These are phyloP conservation scores for Penstemon davidsonii DNA, from an alignment of 257 asterid genomes.

Conservation along the genomic window DNA sequence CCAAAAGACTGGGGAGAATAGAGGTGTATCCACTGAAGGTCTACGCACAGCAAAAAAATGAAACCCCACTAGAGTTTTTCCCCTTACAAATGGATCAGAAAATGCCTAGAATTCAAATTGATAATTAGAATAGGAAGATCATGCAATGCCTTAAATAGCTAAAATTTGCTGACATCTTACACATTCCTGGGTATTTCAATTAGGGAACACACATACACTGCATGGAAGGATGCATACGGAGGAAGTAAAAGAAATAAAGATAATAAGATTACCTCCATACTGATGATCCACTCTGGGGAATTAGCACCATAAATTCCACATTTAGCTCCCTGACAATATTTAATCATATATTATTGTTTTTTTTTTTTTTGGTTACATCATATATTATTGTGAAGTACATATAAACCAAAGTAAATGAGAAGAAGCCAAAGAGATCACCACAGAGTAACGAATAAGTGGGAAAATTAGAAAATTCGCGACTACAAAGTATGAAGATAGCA, in stretches of 20 bases:
- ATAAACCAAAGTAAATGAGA: conserved; percentile 14
- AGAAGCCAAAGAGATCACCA: conserved; percentile 18
- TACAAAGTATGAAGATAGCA: conserved; percentile 8
- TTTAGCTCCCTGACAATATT: conserved; percentile 66
- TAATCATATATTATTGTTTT: conserved; percentile 6
- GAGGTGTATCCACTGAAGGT: conserved; percentile 10
- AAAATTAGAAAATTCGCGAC: conserved; percentile 1
- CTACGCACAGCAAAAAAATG: conserved; percentile 9
- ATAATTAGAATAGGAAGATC: not conserved
- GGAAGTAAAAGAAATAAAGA: conserved; percentile 17
- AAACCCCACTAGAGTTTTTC: conserved; percentile 14
- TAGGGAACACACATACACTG: conserved; percentile 1
- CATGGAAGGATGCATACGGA: conserved; percentile 14
- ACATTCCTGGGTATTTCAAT: not conserved
- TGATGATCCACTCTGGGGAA: conserved; percentile 89
- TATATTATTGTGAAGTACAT: conserved; percentile 15
- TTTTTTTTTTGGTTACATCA: not conserved
- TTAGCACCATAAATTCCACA: conserved; percentile 98
- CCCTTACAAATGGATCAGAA: conserved; percentile 16
- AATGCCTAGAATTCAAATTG: conserved; percentile 10
- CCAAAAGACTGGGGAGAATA: not conserved
- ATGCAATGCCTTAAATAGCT: not conserved
- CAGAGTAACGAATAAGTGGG: conserved; percentile 12
- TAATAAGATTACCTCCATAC: conserved; percentile 77
- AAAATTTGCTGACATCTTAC: not conserved